Percentiles rank a stretch among this genome's conserved stretches.
Conservation (phyloP, 768 basidiomycete genomes). For the Harrya chromipes region DNA sequence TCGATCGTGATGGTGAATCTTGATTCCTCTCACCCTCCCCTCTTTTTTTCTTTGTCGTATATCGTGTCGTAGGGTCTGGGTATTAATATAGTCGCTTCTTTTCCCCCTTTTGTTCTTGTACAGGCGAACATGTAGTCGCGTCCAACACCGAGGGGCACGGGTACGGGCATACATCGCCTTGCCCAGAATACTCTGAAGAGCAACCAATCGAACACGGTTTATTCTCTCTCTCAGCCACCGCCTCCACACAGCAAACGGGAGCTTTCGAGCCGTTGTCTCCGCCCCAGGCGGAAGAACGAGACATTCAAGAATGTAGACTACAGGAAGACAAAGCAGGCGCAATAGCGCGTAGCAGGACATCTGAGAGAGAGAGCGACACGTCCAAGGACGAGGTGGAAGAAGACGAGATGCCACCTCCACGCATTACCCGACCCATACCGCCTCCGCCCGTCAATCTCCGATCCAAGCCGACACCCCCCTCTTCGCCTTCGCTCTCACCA, state of each 20-base stretch:
- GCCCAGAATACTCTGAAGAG: conserved; percentile 6
- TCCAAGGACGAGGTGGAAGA: conserved; percentile 16
- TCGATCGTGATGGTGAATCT: conserved; percentile 41
- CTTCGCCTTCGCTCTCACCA: conserved; percentile 15
- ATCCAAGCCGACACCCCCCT: conserved; percentile 20
- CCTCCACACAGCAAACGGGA: neutral
- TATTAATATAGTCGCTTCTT: conserved; percentile 29
- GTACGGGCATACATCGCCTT: neutral
- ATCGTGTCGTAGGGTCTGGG: conserved; percentile 23
- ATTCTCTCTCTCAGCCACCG: neutral
- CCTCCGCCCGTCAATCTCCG: conserved; percentile 30
- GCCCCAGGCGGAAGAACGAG: neutral
- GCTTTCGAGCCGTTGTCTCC: neutral
- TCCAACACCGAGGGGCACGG: conserved; percentile 16
- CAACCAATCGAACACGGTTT: neutral
- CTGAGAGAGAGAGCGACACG: conserved; percentile 3
- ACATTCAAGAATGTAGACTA: neutral
- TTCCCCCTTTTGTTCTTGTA: conserved; percentile 2
- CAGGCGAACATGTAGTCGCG: conserved; percentile 19
- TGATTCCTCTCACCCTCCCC: conserved; percentile 26
- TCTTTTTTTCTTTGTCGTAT: conserved; percentile 18
- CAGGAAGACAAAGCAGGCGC: neutral
- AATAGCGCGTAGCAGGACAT: neutral
- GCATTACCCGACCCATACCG: conserved; percentile 30
- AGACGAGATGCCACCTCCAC: conserved; percentile 31